Base-by-base conservation (phyloP, 2,329 filamentous ascomycete species). In the Ceratocystis ficicola region DNA sequence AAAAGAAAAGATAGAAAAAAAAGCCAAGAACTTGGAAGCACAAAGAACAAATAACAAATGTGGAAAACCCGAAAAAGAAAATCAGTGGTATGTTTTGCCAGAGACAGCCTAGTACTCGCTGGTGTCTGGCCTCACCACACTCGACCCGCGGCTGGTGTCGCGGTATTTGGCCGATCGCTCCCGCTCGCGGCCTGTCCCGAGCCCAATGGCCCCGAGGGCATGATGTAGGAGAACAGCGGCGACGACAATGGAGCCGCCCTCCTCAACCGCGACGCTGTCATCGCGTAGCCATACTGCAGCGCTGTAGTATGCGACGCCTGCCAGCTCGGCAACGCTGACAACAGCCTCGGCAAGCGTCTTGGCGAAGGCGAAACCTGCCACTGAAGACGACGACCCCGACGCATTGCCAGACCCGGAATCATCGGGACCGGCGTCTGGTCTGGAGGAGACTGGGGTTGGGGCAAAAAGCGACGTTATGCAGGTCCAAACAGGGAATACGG, bases 211-310 rank as follows among this genome's bases (percentile, higher is more conserved):
- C 20, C 22, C 20, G 22, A 67, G 20, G 1, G 32, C 55, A 36
- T 67, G 65, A 61, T 67, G 66, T n/a, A 61, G 32, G 20, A 67
- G 48, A 10, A 67, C 63, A 10, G 64, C 50, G 5, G 41, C n/a
- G 3, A 67, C 59, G 2, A 67, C 63, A 8, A 67, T 41, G n/a
- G 44, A 63, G 4, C 66, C 66, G 41, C 66, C 63, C 57, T 67
- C 60, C 7, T 65, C 63, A 15, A 67, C 66, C 6, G 57, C 59
- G 5, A 65, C 63, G 2, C 63, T 65, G 6, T 67, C 63, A 44
- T 67, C 66, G n/a, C 66, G 63, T 17, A 67, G 63, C 66, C 66
- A 67, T 12, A 65, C 41, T 1, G 62, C 66, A 10, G 62, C 64
- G 5, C 60, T 52, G n/a, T 63, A 65, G 62, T 67, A 67, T 6